A percentile compares a stretch with the other conserved stretches of the same genome.
Conservation (phyloP, 2,329 filamentous ascomycete species). For the Xenosphaeropsis pyriputrescens region DNA sequence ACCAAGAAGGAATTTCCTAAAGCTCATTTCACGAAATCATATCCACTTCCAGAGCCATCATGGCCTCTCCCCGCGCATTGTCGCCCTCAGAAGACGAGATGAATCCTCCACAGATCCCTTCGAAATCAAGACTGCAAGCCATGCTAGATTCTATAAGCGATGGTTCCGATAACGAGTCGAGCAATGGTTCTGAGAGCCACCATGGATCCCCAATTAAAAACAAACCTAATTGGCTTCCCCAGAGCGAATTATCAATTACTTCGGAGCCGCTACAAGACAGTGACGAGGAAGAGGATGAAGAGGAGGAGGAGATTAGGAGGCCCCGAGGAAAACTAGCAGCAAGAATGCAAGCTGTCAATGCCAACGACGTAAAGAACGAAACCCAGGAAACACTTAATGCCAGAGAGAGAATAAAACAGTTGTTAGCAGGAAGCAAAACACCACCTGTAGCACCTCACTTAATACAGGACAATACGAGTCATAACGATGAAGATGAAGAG, state of each 20-base stretch:
- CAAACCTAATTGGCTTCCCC: too few relatives aligned
- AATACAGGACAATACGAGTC: background rate
- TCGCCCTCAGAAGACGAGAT: conserved; percentile 16
- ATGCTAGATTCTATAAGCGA: conserved; percentile 34
- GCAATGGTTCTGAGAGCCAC: conserved; percentile 1
- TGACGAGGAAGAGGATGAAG: conserved; percentile 20
- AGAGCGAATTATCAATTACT: conserved; percentile 9
- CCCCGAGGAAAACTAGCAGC: conserved; percentile 52
- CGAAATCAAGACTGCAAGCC: conserved; percentile 38
- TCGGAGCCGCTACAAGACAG: conserved; percentile 1
- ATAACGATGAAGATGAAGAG: conserved; percentile 1
- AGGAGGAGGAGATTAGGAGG: conserved; percentile 33
- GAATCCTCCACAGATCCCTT: conserved; percentile 23
- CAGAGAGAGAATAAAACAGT: conserved; percentile 27
- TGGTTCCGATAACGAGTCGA: conserved; percentile 25
- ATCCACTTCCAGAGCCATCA: too few relatives aligned
- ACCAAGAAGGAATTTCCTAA: too few relatives aligned
- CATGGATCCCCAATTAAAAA: conserved; percentile 1
- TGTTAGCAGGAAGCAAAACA: conserved; percentile 20
- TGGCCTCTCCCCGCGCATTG: too few relatives aligned
- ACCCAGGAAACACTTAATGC: conserved; percentile 13
- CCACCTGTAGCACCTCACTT: conserved; percentile 13
- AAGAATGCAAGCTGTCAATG: conserved; percentile 34
- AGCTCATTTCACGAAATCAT: too few relatives aligned
- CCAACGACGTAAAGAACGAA: conserved; percentile 5